These are phyloP conservation scores for Calocybe gangraenosa DNA, from an alignment of 768 basidiomycete species.

Conservation along the genomic window DNA sequence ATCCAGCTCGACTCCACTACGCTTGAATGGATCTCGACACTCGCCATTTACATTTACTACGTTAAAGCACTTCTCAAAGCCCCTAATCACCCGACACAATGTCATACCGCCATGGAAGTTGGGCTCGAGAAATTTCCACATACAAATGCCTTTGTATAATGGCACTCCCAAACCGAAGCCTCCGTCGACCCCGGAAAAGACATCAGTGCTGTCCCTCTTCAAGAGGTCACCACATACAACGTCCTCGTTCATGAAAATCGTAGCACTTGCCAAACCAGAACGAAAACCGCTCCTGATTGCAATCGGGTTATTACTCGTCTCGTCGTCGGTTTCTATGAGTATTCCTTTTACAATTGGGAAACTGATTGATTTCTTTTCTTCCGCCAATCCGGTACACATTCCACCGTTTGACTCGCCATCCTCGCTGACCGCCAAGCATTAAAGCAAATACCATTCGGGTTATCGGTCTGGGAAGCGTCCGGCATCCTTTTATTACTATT, in stretches of 20 bases:
- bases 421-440: no score
- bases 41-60: background rate
- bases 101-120: background rate
- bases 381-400: constrained; percentile 58
- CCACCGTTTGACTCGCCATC: no score
- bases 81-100: constrained; percentile 2
- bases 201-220: constrained; percentile 25
- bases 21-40: constrained; percentile 7
- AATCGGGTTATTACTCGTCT: constrained; percentile 77
- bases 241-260: constrained; percentile 71
- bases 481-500: constrained; percentile 69
- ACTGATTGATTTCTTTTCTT: constrained; percentile 90
- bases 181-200: constrained; percentile 1
- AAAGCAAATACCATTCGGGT: constrained; percentile 74
- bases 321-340: constrained; percentile 87
- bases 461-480: constrained; percentile 80
- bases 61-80: background rate
- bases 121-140: constrained; percentile 8
- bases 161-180: background rate
- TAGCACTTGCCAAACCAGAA: constrained; percentile 80
- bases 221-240: constrained; percentile 34
- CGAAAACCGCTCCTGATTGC: constrained; percentile 71
- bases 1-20: background rate
- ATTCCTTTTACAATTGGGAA: constrained; percentile 92
- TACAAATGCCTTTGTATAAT: constrained; percentile 6